phyloP scores from a whole-genome alignment of 73 alveolate genomes.

The Paramecium caudatum region DNA sequence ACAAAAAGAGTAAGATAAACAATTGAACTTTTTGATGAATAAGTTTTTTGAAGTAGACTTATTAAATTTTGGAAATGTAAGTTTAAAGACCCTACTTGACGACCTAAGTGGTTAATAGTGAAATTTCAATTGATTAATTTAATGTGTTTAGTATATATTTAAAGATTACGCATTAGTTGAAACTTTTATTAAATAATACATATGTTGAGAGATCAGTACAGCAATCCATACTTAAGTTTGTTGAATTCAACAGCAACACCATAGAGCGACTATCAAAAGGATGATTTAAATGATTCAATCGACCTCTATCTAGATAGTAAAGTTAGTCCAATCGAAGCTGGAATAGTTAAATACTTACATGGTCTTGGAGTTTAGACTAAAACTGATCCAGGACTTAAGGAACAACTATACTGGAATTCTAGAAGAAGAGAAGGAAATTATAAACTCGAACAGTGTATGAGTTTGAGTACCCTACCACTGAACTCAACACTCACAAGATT shows the following conservation, averaged over 20 bases:
- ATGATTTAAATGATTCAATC: slow-evolving; percentile 37
- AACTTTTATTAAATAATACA: too few species aligned
- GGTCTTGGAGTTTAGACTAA: slow-evolving; percentile 26
- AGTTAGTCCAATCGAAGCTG: background rate
- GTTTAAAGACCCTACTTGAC: background rate
- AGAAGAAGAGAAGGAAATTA: slow-evolving; percentile 30
- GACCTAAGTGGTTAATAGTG: background rate
- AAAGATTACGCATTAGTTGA: too few species aligned
- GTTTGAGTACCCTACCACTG: background rate
- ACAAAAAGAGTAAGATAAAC: background rate
- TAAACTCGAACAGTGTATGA: background rate
- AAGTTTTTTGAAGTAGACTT: slow-evolving; percentile 4
- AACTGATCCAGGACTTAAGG: slow-evolving; percentile 30
- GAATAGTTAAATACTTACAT: background rate
- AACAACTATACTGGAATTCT: slow-evolving; percentile 24
- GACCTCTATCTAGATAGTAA: background rate
- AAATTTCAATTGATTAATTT: too few species aligned
- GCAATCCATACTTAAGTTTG: background rate
- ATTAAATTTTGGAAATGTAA: background rate
- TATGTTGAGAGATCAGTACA: too few species aligned
- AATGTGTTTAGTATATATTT: too few species aligned
- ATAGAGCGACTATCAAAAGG: background rate
- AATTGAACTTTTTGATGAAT: background rate
- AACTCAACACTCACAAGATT: background rate
- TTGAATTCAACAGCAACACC: background rate